These are phyloP conservation scores for Claviceps fusiformis DNA, from an alignment of 2,329 filamentous ascomycete species.

Conservation along the genomic window DNA sequence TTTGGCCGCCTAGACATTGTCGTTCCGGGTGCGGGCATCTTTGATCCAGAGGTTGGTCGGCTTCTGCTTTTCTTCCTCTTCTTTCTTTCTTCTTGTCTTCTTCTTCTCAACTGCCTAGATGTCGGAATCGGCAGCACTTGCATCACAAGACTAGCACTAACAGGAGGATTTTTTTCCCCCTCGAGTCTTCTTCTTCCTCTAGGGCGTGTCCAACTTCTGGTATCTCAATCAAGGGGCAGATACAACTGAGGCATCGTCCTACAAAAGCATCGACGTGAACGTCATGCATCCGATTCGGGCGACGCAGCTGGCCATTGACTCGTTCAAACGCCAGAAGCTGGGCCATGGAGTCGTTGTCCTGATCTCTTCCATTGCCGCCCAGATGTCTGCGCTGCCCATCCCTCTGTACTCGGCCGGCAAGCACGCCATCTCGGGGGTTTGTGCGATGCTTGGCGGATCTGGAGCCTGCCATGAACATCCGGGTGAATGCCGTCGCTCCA, in stretches of 20 bases:
- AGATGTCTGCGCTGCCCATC: slow-evolving; percentile 10
- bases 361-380: slow-evolving; percentile 14
- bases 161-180: background rate
- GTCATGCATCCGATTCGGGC: slow-evolving; percentile 17
- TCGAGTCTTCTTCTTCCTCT: background rate
- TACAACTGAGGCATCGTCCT: slow-evolving; percentile 2
- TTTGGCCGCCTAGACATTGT: slow-evolving; percentile 5
- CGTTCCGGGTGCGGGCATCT: slow-evolving; percentile 2
- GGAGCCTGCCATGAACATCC: slow-evolving; percentile 14
- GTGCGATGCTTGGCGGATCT: slow-evolving; percentile 19
- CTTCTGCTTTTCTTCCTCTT: background rate
- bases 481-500: slow-evolving; percentile 24
- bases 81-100: background rate
- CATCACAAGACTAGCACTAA: background rate
- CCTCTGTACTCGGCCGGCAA: slow-evolving; percentile 19
- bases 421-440: slow-evolving; percentile 15
- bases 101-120: background rate
- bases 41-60: slow-evolving; percentile 1
- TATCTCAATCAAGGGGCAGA: slow-evolving; percentile 1
- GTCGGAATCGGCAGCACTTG: background rate
- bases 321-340: slow-evolving; percentile 9
- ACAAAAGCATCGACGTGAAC: slow-evolving; percentile 15
- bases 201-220: slow-evolving; percentile 5
- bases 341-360: slow-evolving; percentile 14
- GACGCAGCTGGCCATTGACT: slow-evolving; percentile 19